phyloP scores from a whole-genome alignment of 1,139 yeast species.

The Citeromyces hawaiiensis region DNA sequence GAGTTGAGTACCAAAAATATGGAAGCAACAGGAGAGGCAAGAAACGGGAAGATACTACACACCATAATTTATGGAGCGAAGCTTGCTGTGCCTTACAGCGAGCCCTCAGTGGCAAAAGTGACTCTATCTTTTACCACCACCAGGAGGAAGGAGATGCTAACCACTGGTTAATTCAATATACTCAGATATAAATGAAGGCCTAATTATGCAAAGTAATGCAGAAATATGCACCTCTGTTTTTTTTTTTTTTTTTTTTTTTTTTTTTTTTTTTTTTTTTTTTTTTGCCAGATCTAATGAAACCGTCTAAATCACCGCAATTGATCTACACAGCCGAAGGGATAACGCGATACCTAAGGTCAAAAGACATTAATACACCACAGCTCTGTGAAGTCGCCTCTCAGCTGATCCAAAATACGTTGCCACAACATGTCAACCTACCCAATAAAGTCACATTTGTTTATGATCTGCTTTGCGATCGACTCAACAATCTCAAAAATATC shows the following conservation, averaged over 20 bases:
- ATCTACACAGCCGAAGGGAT: constrained; percentile 38
- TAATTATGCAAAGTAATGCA: too few relatives aligned
- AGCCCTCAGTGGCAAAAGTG: too few relatives aligned
- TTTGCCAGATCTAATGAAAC: not conserved
- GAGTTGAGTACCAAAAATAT: too few relatives aligned
- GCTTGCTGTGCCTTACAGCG: too few relatives aligned
- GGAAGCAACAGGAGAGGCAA: too few relatives aligned
- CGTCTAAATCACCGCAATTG: not conserved
- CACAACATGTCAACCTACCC: constrained; percentile 37
- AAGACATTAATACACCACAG: constrained; percentile 27
- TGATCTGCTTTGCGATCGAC: constrained; percentile 54
- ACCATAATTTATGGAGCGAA: too few relatives aligned
- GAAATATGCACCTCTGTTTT: too few relatives aligned
- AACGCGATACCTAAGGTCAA: constrained; percentile 53
- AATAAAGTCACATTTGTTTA: constrained; percentile 43
- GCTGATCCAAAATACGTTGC: constrained; percentile 24
- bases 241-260: not conserved
- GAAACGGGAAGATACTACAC: too few relatives aligned
- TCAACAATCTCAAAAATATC: constrained; percentile 31
- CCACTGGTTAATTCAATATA: too few relatives aligned
- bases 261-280: not conserved
- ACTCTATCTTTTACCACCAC: too few relatives aligned
- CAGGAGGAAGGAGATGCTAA: too few relatives aligned
- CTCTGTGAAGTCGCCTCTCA: constrained; percentile 28
- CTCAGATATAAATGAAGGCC: too few relatives aligned